phyloP scores from a whole-genome alignment of 441 rosid species.

The Viola pubescens region DNA sequence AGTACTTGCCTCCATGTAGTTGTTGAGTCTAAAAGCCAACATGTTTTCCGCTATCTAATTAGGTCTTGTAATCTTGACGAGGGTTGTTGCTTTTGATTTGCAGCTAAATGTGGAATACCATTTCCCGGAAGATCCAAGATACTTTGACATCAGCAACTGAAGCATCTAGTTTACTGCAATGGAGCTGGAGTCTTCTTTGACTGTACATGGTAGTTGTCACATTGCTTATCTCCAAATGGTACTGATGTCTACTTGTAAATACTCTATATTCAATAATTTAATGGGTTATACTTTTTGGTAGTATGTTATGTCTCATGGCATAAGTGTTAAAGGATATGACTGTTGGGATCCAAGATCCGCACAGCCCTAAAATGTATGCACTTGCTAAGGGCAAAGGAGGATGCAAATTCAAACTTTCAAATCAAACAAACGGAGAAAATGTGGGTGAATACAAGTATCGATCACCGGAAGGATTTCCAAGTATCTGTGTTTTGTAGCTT shows the following conservation, averaged over 20 bases:
- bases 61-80: not conserved
- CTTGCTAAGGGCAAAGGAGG: too few species aligned
- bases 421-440: too few species aligned
- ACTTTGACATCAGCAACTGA: constrained; percentile 68
- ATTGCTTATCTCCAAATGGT: constrained; percentile 20
- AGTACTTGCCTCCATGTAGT: too few species aligned
- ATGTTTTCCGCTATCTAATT: not conserved
- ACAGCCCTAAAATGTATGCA: too few species aligned
- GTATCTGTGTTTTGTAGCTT: too few species aligned
- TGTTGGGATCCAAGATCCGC: too few species aligned
- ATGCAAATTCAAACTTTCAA: too few species aligned
- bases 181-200: constrained; percentile 15
- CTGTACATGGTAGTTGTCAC: constrained; percentile 32
- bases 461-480: too few species aligned
- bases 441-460: too few species aligned
- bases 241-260: constrained; percentile 25
- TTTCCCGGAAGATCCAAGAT: constrained; percentile 88
- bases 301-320: too few species aligned
- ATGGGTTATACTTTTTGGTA: not conserved
- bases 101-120: constrained; percentile 89
- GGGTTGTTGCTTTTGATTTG: constrained; percentile 22
- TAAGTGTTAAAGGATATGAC: too few species aligned
- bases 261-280: constrained; percentile 14
- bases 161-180: constrained; percentile 12
- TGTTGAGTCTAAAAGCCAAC: not conserved